phyloP scores from a whole-genome alignment of 345 rosid species.

The Sisymbrium irio region DNA sequence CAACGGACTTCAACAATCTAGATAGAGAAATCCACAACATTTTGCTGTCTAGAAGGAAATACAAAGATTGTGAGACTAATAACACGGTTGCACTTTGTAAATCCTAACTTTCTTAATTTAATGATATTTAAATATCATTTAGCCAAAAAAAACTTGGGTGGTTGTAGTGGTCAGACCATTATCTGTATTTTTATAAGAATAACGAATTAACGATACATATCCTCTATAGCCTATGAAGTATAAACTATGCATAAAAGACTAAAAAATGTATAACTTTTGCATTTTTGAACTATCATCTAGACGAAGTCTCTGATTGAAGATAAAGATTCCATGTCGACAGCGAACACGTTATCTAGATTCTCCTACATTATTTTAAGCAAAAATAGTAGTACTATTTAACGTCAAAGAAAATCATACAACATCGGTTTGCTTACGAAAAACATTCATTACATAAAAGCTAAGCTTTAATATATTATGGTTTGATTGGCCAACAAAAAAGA shows the following conservation, averaged over 20 bases:
- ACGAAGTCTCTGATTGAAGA: conserved; percentile 28
- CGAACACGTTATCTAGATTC: conserved; percentile 32
- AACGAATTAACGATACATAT: too few species aligned
- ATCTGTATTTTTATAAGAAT: background rate
- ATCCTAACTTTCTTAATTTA: too few species aligned
- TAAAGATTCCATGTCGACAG: conserved; percentile 25
- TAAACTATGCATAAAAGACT: background rate
- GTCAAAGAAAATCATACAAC: background rate
- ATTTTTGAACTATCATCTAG: background rate
- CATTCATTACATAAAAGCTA: background rate
- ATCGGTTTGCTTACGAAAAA: background rate
- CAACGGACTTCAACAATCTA: too few species aligned
- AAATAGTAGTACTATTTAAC: background rate
- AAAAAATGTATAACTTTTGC: background rate
- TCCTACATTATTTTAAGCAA: background rate
- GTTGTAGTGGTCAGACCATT: conserved; percentile 29
- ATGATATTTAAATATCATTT: too few species aligned
- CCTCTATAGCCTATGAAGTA: too few species aligned
- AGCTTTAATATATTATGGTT: background rate
- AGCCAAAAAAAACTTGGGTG: conserved; percentile 21
- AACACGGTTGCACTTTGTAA: too few species aligned
- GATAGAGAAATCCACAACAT: too few species aligned
- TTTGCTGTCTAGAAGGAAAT: too few species aligned
- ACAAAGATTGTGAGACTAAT: too few species aligned
- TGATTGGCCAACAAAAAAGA: too few species aligned